Percentiles rank a stretch among this genome's conserved stretches.
Conservation (phyloP, 1,139 yeast species). For the Scheffersomyces insectosa region DNA sequence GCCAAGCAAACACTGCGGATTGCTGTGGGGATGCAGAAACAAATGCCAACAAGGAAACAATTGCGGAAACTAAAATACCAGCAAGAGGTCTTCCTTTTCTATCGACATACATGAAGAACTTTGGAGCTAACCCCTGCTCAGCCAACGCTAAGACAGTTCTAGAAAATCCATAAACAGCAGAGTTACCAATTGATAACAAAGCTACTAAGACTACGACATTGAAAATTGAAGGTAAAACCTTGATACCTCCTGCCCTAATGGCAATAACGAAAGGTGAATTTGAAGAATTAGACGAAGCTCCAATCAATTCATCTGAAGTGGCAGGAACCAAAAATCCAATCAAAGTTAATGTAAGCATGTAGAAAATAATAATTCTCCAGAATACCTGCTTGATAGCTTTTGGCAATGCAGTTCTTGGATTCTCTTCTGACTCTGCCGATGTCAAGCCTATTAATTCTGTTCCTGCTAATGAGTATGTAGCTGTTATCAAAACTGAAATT, state of each 20-base stretch:
- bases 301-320: slow-evolving; percentile 10
- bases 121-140: slow-evolving; percentile 44
- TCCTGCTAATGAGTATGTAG: slow-evolving; percentile 47
- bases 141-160: slow-evolving; percentile 43
- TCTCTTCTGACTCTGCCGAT: slow-evolving; percentile 35
- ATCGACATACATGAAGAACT: slow-evolving; percentile 37
- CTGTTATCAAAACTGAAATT: slow-evolving; percentile 40
- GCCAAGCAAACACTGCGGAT: slow-evolving; percentile 40
- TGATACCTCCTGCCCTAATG: slow-evolving; percentile 52
- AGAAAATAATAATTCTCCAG: slow-evolving; percentile 43
- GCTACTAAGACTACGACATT: slow-evolving; percentile 45
- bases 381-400: slow-evolving; percentile 46
- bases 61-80: slow-evolving; percentile 33
- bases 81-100: slow-evolving; percentile 43
- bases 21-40: slow-evolving; percentile 40
- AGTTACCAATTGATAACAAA: slow-evolving; percentile 44
- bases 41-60: slow-evolving; percentile 41
- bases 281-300: slow-evolving; percentile 24
- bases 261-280: slow-evolving; percentile 63
- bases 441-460: slow-evolving; percentile 47
- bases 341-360: slow-evolving; percentile 41
- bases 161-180: slow-evolving; percentile 47
- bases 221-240: slow-evolving; percentile 44
- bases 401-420: slow-evolving; percentile 41
- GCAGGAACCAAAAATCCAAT: slow-evolving; percentile 43